These are phyloP conservation scores for Allodekkera sacchari DNA, from an alignment of 805 yeast species.

Conservation along the genomic window DNA sequence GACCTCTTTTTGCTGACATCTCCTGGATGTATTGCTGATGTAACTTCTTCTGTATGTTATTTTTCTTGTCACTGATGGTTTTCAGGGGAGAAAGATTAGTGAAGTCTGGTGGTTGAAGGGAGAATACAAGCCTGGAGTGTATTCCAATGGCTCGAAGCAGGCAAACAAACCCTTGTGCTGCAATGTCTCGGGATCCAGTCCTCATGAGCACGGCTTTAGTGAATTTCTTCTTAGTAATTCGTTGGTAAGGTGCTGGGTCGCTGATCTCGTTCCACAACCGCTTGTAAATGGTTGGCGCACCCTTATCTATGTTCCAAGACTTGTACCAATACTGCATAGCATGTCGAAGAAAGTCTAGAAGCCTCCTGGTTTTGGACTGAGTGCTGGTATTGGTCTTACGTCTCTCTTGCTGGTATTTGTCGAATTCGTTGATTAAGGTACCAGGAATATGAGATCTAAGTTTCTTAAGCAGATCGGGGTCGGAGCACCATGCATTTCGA, in stretches of 20 bases:
- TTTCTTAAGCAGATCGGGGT: conserved; percentile 29
- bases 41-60: background rate
- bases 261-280: conserved; percentile 42
- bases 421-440: conserved; percentile 36
- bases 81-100: conserved; percentile 30
- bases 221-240: conserved; percentile 35
- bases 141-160: conserved; percentile 63
- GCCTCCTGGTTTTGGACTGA: conserved; percentile 48
- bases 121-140: conserved; percentile 66
- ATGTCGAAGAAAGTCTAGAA: conserved; percentile 70
- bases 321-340: conserved; percentile 52
- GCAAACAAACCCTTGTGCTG: conserved; percentile 83
- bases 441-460: conserved; percentile 43
- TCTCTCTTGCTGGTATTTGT: conserved; percentile 16
- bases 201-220: conserved; percentile 32
- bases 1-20: conserved; percentile 3
- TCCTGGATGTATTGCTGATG: background rate
- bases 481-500: conserved; percentile 71
- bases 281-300: conserved; percentile 39
- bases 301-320: conserved; percentile 24
- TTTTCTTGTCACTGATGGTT: conserved; percentile 9
- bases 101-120: conserved; percentile 87
- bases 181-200: conserved; percentile 68
- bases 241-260: conserved; percentile 8
- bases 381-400: conserved; percentile 11